These are phyloP conservation scores for Dunaliella primolecta DNA, from an alignment of 139 green algal genomes.

Conservation along the genomic window DNA sequence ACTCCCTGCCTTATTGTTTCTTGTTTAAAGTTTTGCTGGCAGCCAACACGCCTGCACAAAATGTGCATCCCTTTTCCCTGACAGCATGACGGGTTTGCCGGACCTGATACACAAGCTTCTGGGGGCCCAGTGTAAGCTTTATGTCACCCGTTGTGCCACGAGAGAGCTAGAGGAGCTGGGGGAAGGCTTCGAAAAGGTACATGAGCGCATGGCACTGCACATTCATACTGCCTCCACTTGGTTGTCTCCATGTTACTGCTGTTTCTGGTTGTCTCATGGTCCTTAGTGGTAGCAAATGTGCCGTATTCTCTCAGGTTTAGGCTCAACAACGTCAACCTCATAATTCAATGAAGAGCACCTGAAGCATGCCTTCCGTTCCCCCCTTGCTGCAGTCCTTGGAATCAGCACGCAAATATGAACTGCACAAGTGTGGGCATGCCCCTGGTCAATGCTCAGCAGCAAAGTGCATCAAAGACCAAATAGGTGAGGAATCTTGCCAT, in stretches of 20 bases:
- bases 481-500: constrained; percentile 19
- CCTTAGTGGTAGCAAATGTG: neutral
- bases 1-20: too few species aligned
- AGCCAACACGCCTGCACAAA: neutral
- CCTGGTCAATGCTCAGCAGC: constrained; percentile 30
- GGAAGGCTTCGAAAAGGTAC: constrained; percentile 31
- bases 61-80: neutral
- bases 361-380: too few species aligned
- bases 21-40: neutral
- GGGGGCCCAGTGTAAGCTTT: constrained; percentile 54
- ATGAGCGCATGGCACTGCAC: neutral
- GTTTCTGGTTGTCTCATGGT: neutral
- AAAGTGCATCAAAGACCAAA: constrained; percentile 49
- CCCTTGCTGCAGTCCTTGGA: constrained; percentile 15
- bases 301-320: neutral
- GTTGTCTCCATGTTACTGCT: neutral
- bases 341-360: neutral
- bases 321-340: neutral
- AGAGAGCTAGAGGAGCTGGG: constrained; percentile 58
- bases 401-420: constrained; percentile 19
- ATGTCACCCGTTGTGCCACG: constrained; percentile 64
- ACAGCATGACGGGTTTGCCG: constrained; percentile 27
- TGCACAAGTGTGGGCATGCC: constrained; percentile 68
- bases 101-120: constrained; percentile 57
- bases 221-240: neutral